A percentile compares a stretch with the other conserved stretches of the same genome.
These are phyloP conservation scores for Sphagnum tenellum DNA, from an alignment of 225 moss, liverwort and hornwort species.

Conservation along the genomic window DNA sequence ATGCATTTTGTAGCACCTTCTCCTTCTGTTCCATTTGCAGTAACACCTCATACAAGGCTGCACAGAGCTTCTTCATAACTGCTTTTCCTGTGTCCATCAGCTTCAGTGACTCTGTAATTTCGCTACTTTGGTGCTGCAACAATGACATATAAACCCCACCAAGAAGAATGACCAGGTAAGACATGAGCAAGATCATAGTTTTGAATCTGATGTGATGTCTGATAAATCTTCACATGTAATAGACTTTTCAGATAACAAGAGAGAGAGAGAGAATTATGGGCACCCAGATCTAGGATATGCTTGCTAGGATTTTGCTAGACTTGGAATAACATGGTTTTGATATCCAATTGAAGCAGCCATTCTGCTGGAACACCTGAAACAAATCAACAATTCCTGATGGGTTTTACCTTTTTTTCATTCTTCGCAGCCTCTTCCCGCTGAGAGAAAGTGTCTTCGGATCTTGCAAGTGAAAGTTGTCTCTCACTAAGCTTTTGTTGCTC, in stretches of 20 bases:
- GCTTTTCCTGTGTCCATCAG: constrained; percentile 70
- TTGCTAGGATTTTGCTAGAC: too few relatives aligned
- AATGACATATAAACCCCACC: neutral
- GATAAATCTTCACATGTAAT: too few relatives aligned
- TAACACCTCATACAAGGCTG: constrained; percentile 72
- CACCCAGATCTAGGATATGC: too few relatives aligned
- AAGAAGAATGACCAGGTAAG: neutral
- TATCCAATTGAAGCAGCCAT: too few relatives aligned
- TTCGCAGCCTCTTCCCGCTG: constrained; percentile 64
- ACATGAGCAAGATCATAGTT: neutral
- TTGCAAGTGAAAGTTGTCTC: constrained; percentile 51
- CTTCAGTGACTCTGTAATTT: constrained; percentile 46
- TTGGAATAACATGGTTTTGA: too few relatives aligned
- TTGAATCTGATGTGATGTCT: too few relatives aligned
- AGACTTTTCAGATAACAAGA: too few relatives aligned
- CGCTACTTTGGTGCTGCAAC: constrained; percentile 48
- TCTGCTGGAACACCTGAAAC: too few relatives aligned
- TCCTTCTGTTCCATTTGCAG: constrained; percentile 84
- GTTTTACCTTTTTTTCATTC: constrained; percentile 49
- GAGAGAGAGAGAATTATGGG: too few relatives aligned
- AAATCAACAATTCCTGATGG: neutral
- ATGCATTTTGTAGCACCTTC: constrained; percentile 51
- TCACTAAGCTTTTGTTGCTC: constrained; percentile 74
- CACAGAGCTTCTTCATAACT: constrained; percentile 66
- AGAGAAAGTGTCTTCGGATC: constrained; percentile 60